Evolutionary conservation across 108 stramenopile genomes (phyloP), one percentile per base, ranked within the genome.

Genomic region (Nitzschia sp.): DNA sequence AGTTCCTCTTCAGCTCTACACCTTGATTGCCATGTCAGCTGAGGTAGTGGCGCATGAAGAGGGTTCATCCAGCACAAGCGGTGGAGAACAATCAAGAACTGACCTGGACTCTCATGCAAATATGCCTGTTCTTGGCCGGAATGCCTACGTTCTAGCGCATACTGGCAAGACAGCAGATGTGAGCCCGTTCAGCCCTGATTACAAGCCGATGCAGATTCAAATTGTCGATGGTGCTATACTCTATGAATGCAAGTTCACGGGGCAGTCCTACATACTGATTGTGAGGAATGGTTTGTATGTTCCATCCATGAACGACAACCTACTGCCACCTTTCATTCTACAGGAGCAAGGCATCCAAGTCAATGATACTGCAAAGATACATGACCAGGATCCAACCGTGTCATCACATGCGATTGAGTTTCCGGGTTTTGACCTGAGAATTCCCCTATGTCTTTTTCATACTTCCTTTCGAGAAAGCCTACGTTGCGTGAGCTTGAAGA

Each of bases 41-140:
- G 11, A 8, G 38, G 11, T 15, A 42, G 8, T 42, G 38, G 8
- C 38, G 38, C 38, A 42, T 11, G 38, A 11, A 8, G 8, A 11
- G 38, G 38, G 38, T 15, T 42, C 11, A 42, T 15, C 38, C 38
- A 42, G 38, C 38, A 8, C 38, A 42, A 42, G 38, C n/a, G n/a
- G n/a, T n/a, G n/a, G n/a, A n/a, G n/a, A n/a, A 15, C 38, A 42
- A 54, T 21, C 34, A n/a, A n/a, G 75, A 2, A 75, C 79, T 3
- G 79, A 80, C n/a, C 35, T 80, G 4, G 79, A 80, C 19, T 76
- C 79, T 0, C 79, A 80, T 54, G 79, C 79, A n/a, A n/a, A n/a
- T n/a, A n/a, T n/a, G n/a, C n/a, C n/a, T n/a, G n/a, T n/a, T n/a
- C n/a, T n/a, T n/a, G 79, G 79, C 19, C 24, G 35, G 13, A 0